Evolutionary conservation across 352 stramenopile species (phyloP).

Genomic region (Pythium biforme): DNA sequence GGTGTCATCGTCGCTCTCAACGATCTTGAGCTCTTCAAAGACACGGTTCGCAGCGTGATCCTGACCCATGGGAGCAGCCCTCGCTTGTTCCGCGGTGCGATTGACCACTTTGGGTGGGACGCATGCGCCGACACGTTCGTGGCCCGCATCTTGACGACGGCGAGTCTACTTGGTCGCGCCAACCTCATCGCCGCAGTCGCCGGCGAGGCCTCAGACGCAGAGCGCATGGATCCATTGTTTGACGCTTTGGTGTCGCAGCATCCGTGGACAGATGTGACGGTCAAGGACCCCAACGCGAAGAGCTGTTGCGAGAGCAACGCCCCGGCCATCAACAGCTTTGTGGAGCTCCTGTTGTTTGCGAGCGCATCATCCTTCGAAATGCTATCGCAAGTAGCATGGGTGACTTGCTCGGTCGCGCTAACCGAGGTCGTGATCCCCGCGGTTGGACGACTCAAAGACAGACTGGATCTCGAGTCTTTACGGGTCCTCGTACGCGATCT

Average conservation of each 20-base stretch:
- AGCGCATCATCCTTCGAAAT: neutral
- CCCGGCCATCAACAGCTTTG: neutral
- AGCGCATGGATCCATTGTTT: neutral
- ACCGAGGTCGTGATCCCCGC: too few species aligned
- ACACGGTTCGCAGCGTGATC: too few species aligned
- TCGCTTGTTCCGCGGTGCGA: neutral
- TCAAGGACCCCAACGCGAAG: neutral
- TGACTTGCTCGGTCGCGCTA: too few species aligned
- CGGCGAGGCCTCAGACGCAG: neutral
- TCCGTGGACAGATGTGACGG: neutral
- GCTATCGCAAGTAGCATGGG: neutral
- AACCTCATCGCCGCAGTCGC: neutral
- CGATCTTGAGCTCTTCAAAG: neutral
- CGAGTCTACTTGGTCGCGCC: neutral
- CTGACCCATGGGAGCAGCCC: neutral
- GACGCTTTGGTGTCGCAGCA: neutral
- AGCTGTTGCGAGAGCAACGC: neutral
- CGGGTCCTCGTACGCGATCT: too few species aligned
- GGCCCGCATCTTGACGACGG: neutral
- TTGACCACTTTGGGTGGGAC: constrained; percentile 2
- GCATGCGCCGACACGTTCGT: neutral
- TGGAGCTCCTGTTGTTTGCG: neutral
- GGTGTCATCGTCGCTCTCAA: neutral
- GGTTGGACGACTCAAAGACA: too few species aligned
- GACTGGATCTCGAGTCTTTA: too few species aligned